phyloP scores from a whole-genome alignment of 1,284 basidiomycete genomes.

The Stereum hirsutum region DNA sequence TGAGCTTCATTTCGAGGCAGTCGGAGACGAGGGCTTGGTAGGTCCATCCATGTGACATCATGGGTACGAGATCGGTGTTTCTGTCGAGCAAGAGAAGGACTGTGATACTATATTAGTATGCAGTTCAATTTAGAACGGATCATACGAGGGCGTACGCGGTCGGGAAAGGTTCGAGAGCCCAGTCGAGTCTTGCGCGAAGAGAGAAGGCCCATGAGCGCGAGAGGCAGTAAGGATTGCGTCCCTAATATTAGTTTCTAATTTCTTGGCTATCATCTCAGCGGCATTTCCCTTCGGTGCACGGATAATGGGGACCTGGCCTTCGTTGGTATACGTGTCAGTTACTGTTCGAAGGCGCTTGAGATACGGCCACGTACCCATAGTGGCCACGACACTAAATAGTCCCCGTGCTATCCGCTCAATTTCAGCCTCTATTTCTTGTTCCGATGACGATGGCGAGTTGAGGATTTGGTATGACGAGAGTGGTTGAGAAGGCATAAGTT shows the following conservation, averaged over 20 bases:
- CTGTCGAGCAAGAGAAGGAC: slow-evolving; percentile 92
- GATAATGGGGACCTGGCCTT: slow-evolving; percentile 91
- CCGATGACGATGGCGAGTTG: slow-evolving; percentile 87
- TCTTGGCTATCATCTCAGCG: slow-evolving; percentile 97
- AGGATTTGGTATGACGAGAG: slow-evolving; percentile 72
- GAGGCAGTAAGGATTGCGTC: slow-evolving; percentile 86
- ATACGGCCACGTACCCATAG: slow-evolving; percentile 53
- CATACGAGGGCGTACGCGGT: slow-evolving; percentile 55
- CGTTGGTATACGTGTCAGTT: background rate
- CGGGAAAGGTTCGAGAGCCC: slow-evolving; percentile 72
- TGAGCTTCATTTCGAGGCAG: slow-evolving; percentile 95
- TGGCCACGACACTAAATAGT: slow-evolving; percentile 90
- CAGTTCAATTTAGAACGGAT: background rate
- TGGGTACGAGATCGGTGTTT: slow-evolving; percentile 92
- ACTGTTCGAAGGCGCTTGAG: background rate
- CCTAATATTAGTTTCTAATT: slow-evolving; percentile 86
- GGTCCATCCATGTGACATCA: slow-evolving; percentile 97
- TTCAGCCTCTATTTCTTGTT: slow-evolving; percentile 89
- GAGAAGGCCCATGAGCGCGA: slow-evolving; percentile 43
- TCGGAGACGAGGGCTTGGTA: slow-evolving; percentile 98
- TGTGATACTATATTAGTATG: slow-evolving; percentile 21
- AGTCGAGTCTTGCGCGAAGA: slow-evolving; percentile 68
- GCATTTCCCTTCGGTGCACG: slow-evolving; percentile 94
- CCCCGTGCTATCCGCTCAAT: slow-evolving; percentile 90
- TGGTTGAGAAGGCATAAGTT: slow-evolving; percentile 21